Percentiles rank a stretch among this genome's conserved stretches.
Conservation (phyloP, 1,284 basidiomycete genomes). For the Cryptococcus sp. region DNA sequence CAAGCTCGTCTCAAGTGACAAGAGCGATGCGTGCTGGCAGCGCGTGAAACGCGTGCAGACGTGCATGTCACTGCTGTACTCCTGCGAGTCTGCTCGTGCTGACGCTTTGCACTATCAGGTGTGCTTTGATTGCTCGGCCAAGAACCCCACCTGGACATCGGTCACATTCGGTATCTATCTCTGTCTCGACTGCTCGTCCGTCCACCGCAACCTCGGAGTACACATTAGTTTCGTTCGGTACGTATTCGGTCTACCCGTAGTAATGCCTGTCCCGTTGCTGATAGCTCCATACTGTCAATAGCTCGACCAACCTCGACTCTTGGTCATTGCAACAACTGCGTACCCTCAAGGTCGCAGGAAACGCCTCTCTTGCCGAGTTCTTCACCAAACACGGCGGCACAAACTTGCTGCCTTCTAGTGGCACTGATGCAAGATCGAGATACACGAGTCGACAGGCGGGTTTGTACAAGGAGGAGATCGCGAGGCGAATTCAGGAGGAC, state of each 20-base stretch:
- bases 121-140: constrained; percentile 95
- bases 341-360: constrained; percentile 96
- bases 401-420: constrained; percentile 62
- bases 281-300: constrained; percentile 44
- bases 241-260: constrained; percentile 39
- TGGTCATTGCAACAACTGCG: constrained; percentile 92
- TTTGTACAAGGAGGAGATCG: constrained; percentile 90
- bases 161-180: constrained; percentile 97
- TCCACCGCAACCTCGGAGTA: constrained; percentile 96
- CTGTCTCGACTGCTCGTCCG: constrained; percentile 93
- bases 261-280: neutral
- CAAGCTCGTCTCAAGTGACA: neutral
- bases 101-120: constrained; percentile 58
- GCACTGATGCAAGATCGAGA: constrained; percentile 82
- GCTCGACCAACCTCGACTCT: constrained; percentile 94
- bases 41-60: neutral
- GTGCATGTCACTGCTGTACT: neutral
- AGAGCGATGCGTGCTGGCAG: neutral
- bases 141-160: constrained; percentile 97
- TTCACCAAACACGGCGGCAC: constrained; percentile 83
- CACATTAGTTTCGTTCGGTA: constrained; percentile 97
- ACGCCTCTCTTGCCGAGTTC: constrained; percentile 84
- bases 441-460: constrained; percentile 82
- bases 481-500: constrained; percentile 79
- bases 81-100: too few relatives aligned